Percentiles rank a stretch among this genome's conserved stretches.
These are phyloP conservation scores for Floccularia luteovirens DNA, from an alignment of 768 basidiomycete genomes.

Conservation along the genomic window DNA sequence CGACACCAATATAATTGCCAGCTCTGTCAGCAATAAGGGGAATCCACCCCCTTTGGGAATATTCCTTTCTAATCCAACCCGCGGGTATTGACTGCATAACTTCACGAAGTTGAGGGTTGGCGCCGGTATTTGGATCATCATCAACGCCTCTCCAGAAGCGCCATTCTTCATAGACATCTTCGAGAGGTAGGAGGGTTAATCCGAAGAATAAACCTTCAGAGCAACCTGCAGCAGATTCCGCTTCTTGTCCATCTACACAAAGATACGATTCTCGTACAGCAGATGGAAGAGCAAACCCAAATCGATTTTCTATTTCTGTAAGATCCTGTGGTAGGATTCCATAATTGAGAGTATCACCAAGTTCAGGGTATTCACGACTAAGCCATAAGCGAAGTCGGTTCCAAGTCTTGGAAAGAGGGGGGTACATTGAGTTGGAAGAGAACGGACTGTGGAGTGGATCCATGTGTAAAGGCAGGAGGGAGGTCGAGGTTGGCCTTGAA, in stretches of 20 bases:
- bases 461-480: conserved; percentile 66
- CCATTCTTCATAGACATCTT: conserved; percentile 95
- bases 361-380: conserved; percentile 81
- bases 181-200: conserved; percentile 85
- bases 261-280: conserved; percentile 90
- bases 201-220: conserved; percentile 93
- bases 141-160: conserved; percentile 94
- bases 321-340: conserved; percentile 79
- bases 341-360: conserved; percentile 93
- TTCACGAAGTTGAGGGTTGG: conserved; percentile 61
- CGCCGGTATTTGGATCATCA: conserved; percentile 78
- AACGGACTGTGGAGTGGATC: conserved; percentile 37
- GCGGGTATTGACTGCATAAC: conserved; percentile 88
- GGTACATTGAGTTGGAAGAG: conserved; percentile 45
- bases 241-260: conserved; percentile 88
- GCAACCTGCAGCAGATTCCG: conserved; percentile 81
- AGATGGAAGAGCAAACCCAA: conserved; percentile 77
- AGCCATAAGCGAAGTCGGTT: conserved; percentile 79
- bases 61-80: conserved; percentile 81
- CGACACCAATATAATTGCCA: conserved; percentile 95
- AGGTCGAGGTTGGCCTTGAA: conserved; percentile 38
- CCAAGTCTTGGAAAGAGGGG: conserved; percentile 81
- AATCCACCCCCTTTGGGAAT: conserved; percentile 95
- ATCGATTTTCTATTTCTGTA: conserved; percentile 73
- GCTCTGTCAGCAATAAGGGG: conserved; percentile 90